Evolutionary conservation across 2,329 filamentous ascomycete species (phyloP), one percentile per base, ranked within the genome.

Genomic region (Xylariales sp.): DNA sequence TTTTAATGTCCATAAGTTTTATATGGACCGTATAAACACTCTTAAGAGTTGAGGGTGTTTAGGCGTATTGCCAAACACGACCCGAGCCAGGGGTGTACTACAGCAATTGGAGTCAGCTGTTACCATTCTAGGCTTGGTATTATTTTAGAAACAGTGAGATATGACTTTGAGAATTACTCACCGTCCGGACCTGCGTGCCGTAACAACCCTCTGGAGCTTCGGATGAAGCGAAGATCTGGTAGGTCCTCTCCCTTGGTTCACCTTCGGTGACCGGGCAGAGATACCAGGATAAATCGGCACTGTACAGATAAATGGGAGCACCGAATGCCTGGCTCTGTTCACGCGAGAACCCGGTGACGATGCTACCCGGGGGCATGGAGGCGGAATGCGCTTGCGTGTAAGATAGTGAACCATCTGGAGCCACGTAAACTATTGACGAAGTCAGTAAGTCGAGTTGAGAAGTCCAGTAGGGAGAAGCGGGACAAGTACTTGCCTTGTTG

Each of bases 381-480:
- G 57, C 70, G 5, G 72, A 74, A 43, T 75, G 72, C 3, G 71
- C 59, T 6, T 57, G 54, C 0, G 73, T 75, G 59, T 69, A 74
- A 10, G 73, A 75, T 6, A 75, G 64, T 36, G 72, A 53, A 1
- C 72, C 72, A 49, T 74, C 73, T 1, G 65, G 57, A 7, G 65
- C 73, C 8, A 74, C 9, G 36, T 75, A 74, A 0, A 74, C 73
- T 75, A 16, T 58, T 12, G 16, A 46, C 23, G 16, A 16, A 8
- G 16, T 48, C 23, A 36, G 57, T 62, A 32, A 55, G 28, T 10
- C 39, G 8, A 50, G 4, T 3, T 23, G 2, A 50, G n/a, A 3
- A 16, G 41, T 50, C 18, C 14, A 30, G 23, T 30, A 23, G n/a
- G 14, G 43, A 34, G 2, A 23, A 14, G 8, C 9, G 5, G 6